Evolutionary conservation across 768 basidiomycete genomes (phyloP).

Genomic region (Phlebiopsis gigantea): DNA sequence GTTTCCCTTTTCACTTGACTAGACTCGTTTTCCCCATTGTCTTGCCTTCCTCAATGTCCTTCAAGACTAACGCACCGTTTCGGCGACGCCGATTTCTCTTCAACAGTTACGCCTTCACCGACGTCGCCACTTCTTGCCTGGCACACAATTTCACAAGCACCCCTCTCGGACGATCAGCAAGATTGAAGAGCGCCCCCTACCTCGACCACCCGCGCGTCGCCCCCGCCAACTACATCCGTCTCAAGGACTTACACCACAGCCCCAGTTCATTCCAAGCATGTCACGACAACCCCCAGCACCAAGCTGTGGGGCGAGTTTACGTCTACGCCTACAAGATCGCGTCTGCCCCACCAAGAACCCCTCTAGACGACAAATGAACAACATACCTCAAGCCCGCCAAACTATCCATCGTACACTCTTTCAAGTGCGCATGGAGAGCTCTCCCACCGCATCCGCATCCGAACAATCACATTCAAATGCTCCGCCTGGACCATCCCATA

Average conservation of each 20-base stretch:
- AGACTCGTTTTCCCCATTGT: background rate
- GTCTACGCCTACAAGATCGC: too few relatives aligned
- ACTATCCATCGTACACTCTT: background rate
- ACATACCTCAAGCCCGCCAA: background rate
- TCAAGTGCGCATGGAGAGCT: background rate
- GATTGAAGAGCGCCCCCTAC: background rate
- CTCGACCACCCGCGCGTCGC: background rate
- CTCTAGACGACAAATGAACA: background rate
- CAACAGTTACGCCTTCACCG: background rate
- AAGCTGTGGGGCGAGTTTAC: too few relatives aligned
- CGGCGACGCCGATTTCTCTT: background rate
- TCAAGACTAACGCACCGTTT: background rate
- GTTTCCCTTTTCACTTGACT: background rate
- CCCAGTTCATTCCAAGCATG: too few relatives aligned
- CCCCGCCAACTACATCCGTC: background rate
- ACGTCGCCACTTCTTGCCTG: background rate
- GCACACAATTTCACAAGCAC: background rate
- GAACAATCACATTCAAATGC: background rate
- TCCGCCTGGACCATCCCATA: background rate
- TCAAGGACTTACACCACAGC: background rate
- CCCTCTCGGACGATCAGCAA: background rate
- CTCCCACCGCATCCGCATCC: background rate
- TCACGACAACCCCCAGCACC: too few relatives aligned
- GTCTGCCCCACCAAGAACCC: background rate
- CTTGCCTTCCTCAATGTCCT: background rate